Base-by-base conservation (phyloP, 2,329 filamentous ascomycete species). In the Pseudofabraea citricarpa region DNA sequence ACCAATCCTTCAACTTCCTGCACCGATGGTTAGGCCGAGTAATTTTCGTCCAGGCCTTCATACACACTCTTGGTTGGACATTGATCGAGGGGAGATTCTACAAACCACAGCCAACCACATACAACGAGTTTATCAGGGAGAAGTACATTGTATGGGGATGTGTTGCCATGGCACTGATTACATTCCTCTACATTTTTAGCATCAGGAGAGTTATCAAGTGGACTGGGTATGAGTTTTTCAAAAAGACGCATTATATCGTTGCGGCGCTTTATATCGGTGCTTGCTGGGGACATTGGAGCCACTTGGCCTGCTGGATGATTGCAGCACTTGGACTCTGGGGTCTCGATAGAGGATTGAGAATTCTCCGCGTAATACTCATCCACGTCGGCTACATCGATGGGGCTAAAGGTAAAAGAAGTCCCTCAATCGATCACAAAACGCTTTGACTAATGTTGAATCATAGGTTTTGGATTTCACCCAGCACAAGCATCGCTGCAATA, bases 181-280 rank as follows among this genome's bases (percentile, higher is more conserved):
- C 77, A 0, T 61, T 85, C 12, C 63, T 89, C 2, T 75, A 81
- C 45, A 56, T 80, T 5, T 67, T 85, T 41, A 82, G 80, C 46
- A 73, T 71, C 0, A 63, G 71, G 10, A 72, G 70, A 59, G 81
- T 72, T 1, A 84, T 89, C 45, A 71, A 74, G 7, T 63, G 74
- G 37, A 87, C 83, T 0, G 86, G 86, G 3, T 88, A 90, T 61
- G 86, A 90, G 55, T 81, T 85, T 63, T 90, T 90, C 70, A 75
- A 84, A 48, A 88, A 87, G 58, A 67, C 76, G 0, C 85, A 90
- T 58, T 87, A 87, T 53, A 68, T 88, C 10, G 68, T 89, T 2
- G 86, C 85, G 9, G 79, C 85, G 66, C 61, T 89, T 4, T 90
- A 87, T 61, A 76, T 90, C 10, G 86, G 83, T 4, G 84, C 83